Evolutionary conservation across 208 protist genomes (phyloP).

Genomic region (Herpetomonas samuelpessoai): DNA sequence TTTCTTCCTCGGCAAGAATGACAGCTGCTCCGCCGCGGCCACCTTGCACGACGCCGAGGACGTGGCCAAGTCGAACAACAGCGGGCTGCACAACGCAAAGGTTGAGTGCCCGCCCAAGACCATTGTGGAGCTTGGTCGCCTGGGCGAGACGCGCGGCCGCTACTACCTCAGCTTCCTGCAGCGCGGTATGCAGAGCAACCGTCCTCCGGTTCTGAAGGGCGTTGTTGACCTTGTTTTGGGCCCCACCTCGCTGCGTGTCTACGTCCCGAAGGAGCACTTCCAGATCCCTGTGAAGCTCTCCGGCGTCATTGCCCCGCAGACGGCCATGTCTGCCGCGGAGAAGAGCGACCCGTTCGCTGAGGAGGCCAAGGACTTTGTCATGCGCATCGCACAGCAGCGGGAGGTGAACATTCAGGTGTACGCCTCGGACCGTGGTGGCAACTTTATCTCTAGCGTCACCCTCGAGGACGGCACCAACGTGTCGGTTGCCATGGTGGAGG

Average conservation of each 20-base stretch:
- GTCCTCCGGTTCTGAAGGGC: constrained; percentile 64
- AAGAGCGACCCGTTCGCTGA: constrained; percentile 64
- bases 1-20: constrained; percentile 79
- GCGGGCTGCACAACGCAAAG: constrained; percentile 49
- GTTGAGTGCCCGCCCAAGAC: constrained; percentile 34
- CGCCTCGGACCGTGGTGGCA: constrained; percentile 77
- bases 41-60: constrained; percentile 65
- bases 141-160: constrained; percentile 70
- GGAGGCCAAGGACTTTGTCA: constrained; percentile 72
- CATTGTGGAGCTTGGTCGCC: constrained; percentile 77
- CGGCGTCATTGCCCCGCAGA: constrained; percentile 73
- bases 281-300: constrained; percentile 85
- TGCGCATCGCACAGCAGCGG: constrained; percentile 67
- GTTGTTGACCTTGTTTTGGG: constrained; percentile 83
- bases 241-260: constrained; percentile 80
- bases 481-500: constrained; percentile 60
- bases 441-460: constrained; percentile 76
- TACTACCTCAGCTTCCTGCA: constrained; percentile 91
- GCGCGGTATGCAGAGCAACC: constrained; percentile 82
- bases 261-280: constrained; percentile 86
- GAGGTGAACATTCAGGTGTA: constrained; percentile 85
- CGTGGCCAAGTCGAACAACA: constrained; percentile 32
- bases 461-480: constrained; percentile 73
- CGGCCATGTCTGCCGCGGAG: constrained; percentile 30
- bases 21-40: constrained; percentile 58